These are phyloP conservation scores for Hymenotorrendiella dingleyae DNA, from an alignment of 2,329 filamentous ascomycete species.

Conservation along the genomic window DNA sequence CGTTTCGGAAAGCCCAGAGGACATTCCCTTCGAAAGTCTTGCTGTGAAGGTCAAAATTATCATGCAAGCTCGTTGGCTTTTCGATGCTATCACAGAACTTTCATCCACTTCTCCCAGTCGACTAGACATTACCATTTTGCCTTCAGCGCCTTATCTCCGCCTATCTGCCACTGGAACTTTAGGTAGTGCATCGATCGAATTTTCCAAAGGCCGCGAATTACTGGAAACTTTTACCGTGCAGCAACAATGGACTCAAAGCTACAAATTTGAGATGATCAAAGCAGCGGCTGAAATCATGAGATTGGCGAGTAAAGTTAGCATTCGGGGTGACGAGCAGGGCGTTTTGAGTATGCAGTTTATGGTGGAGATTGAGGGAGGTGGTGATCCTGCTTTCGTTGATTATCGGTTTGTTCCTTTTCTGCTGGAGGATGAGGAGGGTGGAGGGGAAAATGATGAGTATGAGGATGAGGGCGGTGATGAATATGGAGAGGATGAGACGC, in stretches of 20 bases:
- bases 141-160: conserved; percentile 61
- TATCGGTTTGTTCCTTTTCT: conserved; percentile 75
- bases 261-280: conserved; percentile 82
- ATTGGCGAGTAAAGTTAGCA: conserved; percentile 83
- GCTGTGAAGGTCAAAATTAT: conserved; percentile 87
- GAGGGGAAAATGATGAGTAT: conserved; percentile 37
- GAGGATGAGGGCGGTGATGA: conserved; percentile 19
- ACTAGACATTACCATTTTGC: conserved; percentile 60
- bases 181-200: conserved; percentile 60
- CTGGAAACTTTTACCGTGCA: conserved; percentile 69
- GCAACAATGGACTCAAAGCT: conserved; percentile 60
- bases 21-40: conserved; percentile 83
- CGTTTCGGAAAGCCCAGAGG: conserved; percentile 64
- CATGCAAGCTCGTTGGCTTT: conserved; percentile 71
- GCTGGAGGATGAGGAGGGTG: conserved; percentile 49
- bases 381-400: conserved; percentile 68
- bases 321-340: conserved; percentile 81
- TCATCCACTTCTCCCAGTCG: conserved; percentile 58
- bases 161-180: conserved; percentile 60
- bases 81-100: conserved; percentile 66
- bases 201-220: conserved; percentile 57
- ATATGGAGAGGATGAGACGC: background rate
- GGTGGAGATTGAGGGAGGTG: conserved; percentile 77
- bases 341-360: conserved; percentile 95
- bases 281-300: conserved; percentile 89